Base-by-base conservation (phyloP, 306 rosid genomes). In the Albizia julibrissin region DNA sequence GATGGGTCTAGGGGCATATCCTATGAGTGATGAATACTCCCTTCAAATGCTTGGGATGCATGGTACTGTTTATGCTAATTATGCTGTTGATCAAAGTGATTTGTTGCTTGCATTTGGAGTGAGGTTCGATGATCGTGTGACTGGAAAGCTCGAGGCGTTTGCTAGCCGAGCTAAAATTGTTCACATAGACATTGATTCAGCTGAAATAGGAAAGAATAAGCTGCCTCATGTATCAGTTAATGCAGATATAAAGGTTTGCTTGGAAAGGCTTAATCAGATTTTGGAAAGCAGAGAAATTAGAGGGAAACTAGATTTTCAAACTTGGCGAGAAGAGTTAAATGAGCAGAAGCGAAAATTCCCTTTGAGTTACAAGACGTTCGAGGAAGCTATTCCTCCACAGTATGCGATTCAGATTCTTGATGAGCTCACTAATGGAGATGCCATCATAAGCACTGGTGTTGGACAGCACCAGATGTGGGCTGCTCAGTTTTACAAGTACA, bases 381-480 rank as follows among this genome's bases (percentile, higher is more conserved):
- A 79, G 54, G 92, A 92, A 3, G 84, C 70, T 3, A 95, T 95
- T 77, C 91, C 94, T 14, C 99, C 98, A 12, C 98, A 95, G 81
- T 62, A 91, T 84, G 98, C 98, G 0, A 92, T 95, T 76, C 89
- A 91, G 87, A 85, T 91, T 24, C 99, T 95, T 16, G 99, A 95
- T 75, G 97, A 95, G 58, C 82, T 93, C 62, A 95, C 99, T 0
- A 81, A 87, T 64, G 96, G 99, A 6, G 81, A 89, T 39, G 98
- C 99, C 1, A 92, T 93, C 33, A 74, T 95, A 37, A 91, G 94
- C 56, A 93, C 99, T 4, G 98, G 99, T 15, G 99, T 93, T 37
- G 99, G 99, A 40, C 94, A 93, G 77, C 98, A 93, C 74, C 94
- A 93, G 40, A 93, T 93, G 97, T 90, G 98, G 98, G 94, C 99